Conservation (phyloP, 1,284 basidiomycete species). For the Xanthoconium separans region DNA sequence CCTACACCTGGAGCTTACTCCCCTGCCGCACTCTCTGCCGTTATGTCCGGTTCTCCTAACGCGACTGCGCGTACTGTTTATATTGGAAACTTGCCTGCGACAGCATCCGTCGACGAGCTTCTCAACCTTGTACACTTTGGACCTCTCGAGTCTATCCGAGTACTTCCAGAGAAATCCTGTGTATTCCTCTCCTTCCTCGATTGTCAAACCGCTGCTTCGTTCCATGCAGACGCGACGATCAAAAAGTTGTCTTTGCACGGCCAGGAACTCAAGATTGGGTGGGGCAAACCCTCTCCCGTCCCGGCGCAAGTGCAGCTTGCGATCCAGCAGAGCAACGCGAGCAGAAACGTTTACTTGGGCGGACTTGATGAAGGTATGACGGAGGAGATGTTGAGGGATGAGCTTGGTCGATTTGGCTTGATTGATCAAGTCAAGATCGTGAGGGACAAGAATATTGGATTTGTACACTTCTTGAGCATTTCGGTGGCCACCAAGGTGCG, state of each 20-base stretch:
- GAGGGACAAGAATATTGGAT: conserved; percentile 95
- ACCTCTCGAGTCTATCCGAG: conserved; percentile 91
- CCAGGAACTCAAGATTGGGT: conserved; percentile 93
- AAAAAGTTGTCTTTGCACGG: conserved; percentile 90
- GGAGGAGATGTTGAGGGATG: conserved; percentile 87
- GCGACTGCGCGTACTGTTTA: conserved; percentile 91
- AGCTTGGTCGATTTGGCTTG: conserved; percentile 85
- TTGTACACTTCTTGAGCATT: conserved; percentile 95
- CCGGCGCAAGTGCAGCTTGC: conserved; percentile 82
- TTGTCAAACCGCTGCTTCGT: conserved; percentile 85
- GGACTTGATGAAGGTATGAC: conserved; percentile 86
- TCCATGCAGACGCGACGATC: conserved; percentile 92
- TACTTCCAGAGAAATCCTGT: conserved; percentile 97
- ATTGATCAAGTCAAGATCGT: conserved; percentile 99
- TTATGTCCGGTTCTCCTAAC: conserved; percentile 63
- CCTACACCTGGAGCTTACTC: conserved; percentile 63
- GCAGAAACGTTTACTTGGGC: conserved; percentile 91
- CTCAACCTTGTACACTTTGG: conserved; percentile 98
- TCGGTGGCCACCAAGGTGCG: conserved; percentile 86
- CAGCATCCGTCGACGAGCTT: conserved; percentile 95
- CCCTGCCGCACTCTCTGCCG: conserved; percentile 65
- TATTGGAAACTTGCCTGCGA: conserved; percentile 94
- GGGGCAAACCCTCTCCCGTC: conserved; percentile 91
- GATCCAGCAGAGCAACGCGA: conserved; percentile 87
- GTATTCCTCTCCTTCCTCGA: conserved; percentile 98